Percentiles rank a stretch among this genome's conserved stretches.
Evolutionary conservation across 2,329 filamentous ascomycete species (phyloP).

Genomic region (Colletotrichum truncatum): DNA sequence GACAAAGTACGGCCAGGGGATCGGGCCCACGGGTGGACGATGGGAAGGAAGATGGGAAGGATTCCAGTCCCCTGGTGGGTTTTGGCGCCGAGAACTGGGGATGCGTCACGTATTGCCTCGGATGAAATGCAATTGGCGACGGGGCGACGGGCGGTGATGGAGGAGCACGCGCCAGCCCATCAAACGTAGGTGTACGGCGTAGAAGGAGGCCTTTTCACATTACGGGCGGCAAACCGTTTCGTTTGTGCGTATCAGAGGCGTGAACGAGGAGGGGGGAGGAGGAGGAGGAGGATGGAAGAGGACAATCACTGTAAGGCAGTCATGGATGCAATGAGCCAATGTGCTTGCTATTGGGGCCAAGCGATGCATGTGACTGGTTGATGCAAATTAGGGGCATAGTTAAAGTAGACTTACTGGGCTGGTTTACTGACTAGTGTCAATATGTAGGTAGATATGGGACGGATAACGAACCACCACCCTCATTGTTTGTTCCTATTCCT

Average conservation of each 20-base stretch:
- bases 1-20: no score
- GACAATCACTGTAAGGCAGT: neutral
- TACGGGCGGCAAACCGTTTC: no score
- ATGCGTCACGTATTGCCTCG: neutral
- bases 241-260: constrained; percentile 20
- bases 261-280: no score
- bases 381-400: neutral
- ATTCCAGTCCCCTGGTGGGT: neutral
- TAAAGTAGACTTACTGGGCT: neutral
- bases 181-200: no score
- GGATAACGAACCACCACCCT: neutral
- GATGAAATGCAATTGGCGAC: no score
- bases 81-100: neutral
- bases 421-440: neutral
- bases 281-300: no score
- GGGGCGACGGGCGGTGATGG: no score
- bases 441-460: neutral
- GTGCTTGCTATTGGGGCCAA: neutral
- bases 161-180: no score
- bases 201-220: no score
- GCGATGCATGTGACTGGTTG: neutral
- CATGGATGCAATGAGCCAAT: neutral
- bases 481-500: neutral
- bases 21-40: neutral
- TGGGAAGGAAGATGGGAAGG: neutral